Evolutionary conservation across 169 alveolate genomes (phyloP).

Genomic region (Plasmodium vivax): DNA sequence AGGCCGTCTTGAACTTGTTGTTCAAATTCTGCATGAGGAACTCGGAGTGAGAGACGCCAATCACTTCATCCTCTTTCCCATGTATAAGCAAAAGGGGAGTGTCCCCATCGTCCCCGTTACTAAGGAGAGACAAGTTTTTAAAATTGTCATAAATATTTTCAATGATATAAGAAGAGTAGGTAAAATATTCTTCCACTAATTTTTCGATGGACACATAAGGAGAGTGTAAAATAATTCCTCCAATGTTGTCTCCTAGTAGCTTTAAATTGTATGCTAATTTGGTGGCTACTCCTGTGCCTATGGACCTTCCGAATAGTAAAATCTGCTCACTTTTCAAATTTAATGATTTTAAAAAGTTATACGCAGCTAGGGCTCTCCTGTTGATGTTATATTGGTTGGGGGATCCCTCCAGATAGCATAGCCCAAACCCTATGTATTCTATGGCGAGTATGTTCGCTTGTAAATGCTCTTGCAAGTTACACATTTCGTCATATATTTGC

Average conservation of each 20-base stretch:
- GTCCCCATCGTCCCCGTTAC: conserved; percentile 66
- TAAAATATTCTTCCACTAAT: conserved; percentile 81
- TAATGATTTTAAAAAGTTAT: conserved; percentile 83
- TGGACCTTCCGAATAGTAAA: conserved; percentile 87
- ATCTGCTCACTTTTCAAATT: conserved; percentile 82
- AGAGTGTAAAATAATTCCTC: conserved; percentile 89
- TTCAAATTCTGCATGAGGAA: conserved; percentile 80
- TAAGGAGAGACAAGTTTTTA: conserved; percentile 36
- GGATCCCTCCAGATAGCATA: conserved; percentile 71
- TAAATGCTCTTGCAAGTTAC: conserved; percentile 77
- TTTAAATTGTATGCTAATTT: conserved; percentile 82
- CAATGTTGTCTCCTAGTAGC: conserved; percentile 78
- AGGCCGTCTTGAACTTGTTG: conserved; percentile 80
- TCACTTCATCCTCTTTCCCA: conserved; percentile 87
- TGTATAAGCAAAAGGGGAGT: conserved; percentile 87
- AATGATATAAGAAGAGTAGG: conserved; percentile 60
- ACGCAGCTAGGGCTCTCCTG: conserved; percentile 85
- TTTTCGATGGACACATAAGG: conserved; percentile 87
- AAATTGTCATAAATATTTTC: conserved; percentile 69
- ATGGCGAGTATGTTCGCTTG: conserved; percentile 84
- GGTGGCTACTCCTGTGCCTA: conserved; percentile 91
- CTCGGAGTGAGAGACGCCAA: conserved; percentile 85
- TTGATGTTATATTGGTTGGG: conserved; percentile 82
- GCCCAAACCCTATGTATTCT: conserved; percentile 88
- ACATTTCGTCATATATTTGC: conserved; percentile 85